Evolutionary conservation across 768 basidiomycete genomes (phyloP).

Genomic region (Mycena crocata): DNA sequence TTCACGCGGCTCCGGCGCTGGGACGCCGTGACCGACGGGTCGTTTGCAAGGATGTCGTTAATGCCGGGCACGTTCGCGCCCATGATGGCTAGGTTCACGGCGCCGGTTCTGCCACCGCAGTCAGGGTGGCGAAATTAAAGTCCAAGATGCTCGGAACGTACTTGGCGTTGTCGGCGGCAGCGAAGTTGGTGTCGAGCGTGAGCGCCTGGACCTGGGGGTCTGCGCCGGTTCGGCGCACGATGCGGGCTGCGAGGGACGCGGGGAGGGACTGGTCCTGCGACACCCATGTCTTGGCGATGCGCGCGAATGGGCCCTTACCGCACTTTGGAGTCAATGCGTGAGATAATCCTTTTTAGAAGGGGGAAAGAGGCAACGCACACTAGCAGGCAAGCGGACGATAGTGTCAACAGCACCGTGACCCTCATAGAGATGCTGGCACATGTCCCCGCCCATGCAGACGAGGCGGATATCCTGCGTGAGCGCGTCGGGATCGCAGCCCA

Average conservation of each 20-base stretch:
- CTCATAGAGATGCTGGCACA: slow-evolving; percentile 25
- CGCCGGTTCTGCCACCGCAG: slow-evolving; percentile 6
- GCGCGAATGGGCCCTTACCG: slow-evolving; percentile 42
- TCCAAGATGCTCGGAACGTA: neutral
- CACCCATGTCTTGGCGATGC: slow-evolving; percentile 42
- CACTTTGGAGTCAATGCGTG: slow-evolving; percentile 5
- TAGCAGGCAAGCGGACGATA: slow-evolving; percentile 47
- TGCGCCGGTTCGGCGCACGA: slow-evolving; percentile 35
- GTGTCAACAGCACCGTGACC: slow-evolving; percentile 43
- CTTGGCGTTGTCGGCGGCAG: slow-evolving; percentile 30
- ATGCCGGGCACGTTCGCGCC: slow-evolving; percentile 22
- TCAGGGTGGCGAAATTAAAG: no score
- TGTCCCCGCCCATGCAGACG: slow-evolving; percentile 23
- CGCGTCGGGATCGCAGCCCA: slow-evolving; percentile 21
- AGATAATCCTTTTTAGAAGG: neutral
- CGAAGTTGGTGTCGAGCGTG: slow-evolving; percentile 44
- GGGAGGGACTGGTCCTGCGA: slow-evolving; percentile 45
- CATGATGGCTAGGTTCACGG: slow-evolving; percentile 20
- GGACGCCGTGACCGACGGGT: neutral
- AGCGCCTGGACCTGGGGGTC: slow-evolving; percentile 39
- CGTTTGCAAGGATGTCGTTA: slow-evolving; percentile 1
- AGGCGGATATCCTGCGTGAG: slow-evolving; percentile 34
- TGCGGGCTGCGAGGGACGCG: slow-evolving; percentile 23
- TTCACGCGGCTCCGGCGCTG: slow-evolving; percentile 13
- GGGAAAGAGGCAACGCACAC: slow-evolving; percentile 31